Conservation (phyloP, 805 yeast species). For the Dipodascopsis tothii region DNA sequence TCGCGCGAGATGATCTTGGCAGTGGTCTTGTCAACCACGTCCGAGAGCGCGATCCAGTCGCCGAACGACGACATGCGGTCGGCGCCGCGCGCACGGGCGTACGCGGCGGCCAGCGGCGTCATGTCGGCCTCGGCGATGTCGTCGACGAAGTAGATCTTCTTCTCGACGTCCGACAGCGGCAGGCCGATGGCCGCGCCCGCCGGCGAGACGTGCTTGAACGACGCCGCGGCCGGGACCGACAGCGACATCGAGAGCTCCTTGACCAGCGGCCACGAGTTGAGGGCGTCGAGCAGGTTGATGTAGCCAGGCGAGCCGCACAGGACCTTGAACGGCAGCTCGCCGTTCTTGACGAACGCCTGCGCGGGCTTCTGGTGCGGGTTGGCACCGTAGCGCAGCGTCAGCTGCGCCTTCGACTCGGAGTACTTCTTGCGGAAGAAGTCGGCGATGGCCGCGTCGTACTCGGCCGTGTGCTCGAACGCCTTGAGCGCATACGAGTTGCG, state of each 20-base stretch:
- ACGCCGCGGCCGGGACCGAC: constrained; percentile 96
- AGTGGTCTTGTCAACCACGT: constrained; percentile 91
- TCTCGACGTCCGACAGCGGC: constrained; percentile 84
- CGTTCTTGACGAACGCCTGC: constrained; percentile 83
- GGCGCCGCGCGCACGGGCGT: constrained; percentile 99
- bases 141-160: constrained; percentile 88
- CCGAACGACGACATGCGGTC: constrained; percentile 99
- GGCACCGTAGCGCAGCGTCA: constrained; percentile 95
- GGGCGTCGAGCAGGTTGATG: constrained; percentile 90
- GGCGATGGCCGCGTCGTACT: constrained; percentile 89
- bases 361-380: constrained; percentile 99
- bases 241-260: constrained; percentile 91
- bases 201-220: constrained; percentile 97
- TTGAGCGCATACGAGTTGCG: constrained; percentile 74
- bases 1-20: constrained; percentile 95
- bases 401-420: constrained; percentile 79
- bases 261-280: constrained; percentile 97
- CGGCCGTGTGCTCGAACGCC: constrained; percentile 97
- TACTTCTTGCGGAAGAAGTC: constrained; percentile 97
- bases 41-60: constrained; percentile 94
- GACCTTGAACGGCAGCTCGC: constrained; percentile 89
- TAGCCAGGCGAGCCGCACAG: constrained; percentile 94
- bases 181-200: constrained; percentile 98
- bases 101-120: constrained; percentile 94
- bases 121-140: constrained; percentile 76